A percentile compares a stretch with the other conserved stretches of the same genome.
Conservation (phyloP, 768 basidiomycete species). For the Hygrophorus russula region DNA sequence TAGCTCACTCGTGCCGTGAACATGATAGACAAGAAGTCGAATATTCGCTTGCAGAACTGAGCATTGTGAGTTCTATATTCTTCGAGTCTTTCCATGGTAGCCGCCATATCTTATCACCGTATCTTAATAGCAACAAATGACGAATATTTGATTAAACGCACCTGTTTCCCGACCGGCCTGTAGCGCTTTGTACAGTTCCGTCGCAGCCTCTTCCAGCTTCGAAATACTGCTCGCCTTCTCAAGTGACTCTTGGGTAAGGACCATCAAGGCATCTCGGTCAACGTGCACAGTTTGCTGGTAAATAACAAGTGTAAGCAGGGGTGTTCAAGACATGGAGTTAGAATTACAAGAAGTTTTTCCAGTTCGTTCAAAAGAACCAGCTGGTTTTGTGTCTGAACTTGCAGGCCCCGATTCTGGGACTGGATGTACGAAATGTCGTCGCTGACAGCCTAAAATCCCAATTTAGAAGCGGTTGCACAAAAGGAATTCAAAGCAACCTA, state of each 20-base stretch:
- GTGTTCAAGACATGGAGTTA: background rate
- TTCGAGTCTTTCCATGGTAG: slow-evolving; percentile 84
- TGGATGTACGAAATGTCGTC: slow-evolving; percentile 97
- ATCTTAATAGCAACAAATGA: background rate
- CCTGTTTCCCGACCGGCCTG: slow-evolving; percentile 86
- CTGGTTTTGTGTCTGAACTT: slow-evolving; percentile 97
- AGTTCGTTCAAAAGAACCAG: slow-evolving; percentile 73
- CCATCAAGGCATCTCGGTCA: slow-evolving; percentile 59
- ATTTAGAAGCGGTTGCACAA: background rate
- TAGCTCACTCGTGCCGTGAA: slow-evolving; percentile 73
- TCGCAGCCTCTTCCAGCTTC: slow-evolving; percentile 69
- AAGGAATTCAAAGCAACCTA: slow-evolving; percentile 17
- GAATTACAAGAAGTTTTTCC: slow-evolving; percentile 70
- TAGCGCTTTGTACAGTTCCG: slow-evolving; percentile 90
- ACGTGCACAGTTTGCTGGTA: slow-evolving; percentile 89
- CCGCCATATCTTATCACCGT: slow-evolving; percentile 71
- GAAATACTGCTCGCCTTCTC: slow-evolving; percentile 70
- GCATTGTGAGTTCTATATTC: slow-evolving; percentile 85
- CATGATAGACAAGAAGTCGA: slow-evolving; percentile 87
- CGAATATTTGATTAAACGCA: slow-evolving; percentile 19
- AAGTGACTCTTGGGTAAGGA: slow-evolving; percentile 81
- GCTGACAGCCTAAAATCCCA: slow-evolving; percentile 59
- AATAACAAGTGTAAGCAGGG: background rate
- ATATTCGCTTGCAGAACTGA: slow-evolving; percentile 88
- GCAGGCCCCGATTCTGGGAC: slow-evolving; percentile 90